Conservation (phyloP, 805 yeast genomes). For the Starmerella bombicola region DNA sequence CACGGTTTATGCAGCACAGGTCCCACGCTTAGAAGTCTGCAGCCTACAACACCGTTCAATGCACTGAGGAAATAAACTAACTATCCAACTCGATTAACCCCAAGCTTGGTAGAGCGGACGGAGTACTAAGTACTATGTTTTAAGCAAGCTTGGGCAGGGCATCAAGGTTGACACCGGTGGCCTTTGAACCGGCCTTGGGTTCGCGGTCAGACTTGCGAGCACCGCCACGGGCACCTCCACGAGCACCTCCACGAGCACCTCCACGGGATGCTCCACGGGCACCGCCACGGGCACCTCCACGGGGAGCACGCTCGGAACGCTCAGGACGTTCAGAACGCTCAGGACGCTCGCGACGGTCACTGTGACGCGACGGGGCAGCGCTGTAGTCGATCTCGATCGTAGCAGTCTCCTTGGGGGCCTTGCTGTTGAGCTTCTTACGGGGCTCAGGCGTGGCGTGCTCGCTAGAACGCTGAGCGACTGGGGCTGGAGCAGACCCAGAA, state of each 20-base stretch:
- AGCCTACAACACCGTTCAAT: too few relatives aligned
- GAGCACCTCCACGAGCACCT: constrained; percentile 18
- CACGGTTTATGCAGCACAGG: too few relatives aligned
- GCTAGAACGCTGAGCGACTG: constrained; percentile 43
- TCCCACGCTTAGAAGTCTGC: too few relatives aligned
- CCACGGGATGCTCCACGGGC: constrained; percentile 25
- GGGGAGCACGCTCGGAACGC: constrained; percentile 20
- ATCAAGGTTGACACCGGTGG: constrained; percentile 15
- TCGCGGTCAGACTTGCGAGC: background rate
- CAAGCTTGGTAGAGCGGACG: too few relatives aligned
- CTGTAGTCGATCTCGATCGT: constrained; percentile 34
- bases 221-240: constrained; percentile 12
- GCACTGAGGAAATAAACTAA: too few relatives aligned
- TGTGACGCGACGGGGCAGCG: constrained; percentile 25
- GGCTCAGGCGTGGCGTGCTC: constrained; percentile 46
- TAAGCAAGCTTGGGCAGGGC: constrained; percentile 22
- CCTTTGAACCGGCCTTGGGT: background rate
- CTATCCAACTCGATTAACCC: too few relatives aligned
- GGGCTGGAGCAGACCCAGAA: constrained; percentile 31
- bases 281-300: constrained; percentile 27
- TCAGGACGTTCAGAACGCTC: constrained; percentile 1
- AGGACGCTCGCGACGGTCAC: constrained; percentile 26
- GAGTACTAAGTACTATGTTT: too few relatives aligned
- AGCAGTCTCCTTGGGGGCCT: constrained; percentile 67
- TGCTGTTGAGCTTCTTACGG: constrained; percentile 55